Conservation (phyloP, 2,329 filamentous ascomycete species). For the Aspergillus chevalieri region DNA sequence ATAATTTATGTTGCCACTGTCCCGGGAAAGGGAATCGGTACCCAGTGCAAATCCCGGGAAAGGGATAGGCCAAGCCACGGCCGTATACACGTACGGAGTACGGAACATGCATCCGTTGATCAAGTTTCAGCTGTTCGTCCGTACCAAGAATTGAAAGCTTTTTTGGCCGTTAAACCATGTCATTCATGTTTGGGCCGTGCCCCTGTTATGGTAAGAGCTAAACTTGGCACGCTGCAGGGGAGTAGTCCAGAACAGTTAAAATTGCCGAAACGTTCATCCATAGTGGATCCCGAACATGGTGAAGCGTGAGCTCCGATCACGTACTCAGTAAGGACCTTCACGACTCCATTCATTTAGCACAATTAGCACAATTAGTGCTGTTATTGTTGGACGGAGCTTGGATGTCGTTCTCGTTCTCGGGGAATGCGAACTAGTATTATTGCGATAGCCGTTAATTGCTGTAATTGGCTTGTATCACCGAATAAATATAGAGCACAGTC, state of each 20-base stretch:
- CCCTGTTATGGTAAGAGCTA: slow-evolving; percentile 16
- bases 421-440: too few species aligned
- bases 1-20: not conserved
- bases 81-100: not conserved
- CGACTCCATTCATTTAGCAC: too few species aligned
- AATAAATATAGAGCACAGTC: too few species aligned
- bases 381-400: too few species aligned
- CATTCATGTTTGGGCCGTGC: slow-evolving; percentile 1
- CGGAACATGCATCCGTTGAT: too few species aligned
- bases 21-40: not conserved
- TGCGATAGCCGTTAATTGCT: too few species aligned
- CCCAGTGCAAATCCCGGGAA: not conserved
- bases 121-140: too few species aligned
- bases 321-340: too few species aligned
- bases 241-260: slow-evolving; percentile 6
- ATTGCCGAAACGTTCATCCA: slow-evolving; percentile 16
- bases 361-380: too few species aligned
- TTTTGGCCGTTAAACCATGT: not conserved
- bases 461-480: too few species aligned
- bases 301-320: slow-evolving; percentile 7
- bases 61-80: not conserved
- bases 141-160: not conserved
- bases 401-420: too few species aligned
- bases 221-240: slow-evolving; percentile 12
- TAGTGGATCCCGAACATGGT: slow-evolving; percentile 14